Percentiles rank a stretch among this genome's conserved stretches.
phyloP scores from a whole-genome alignment of 1,139 yeast species.

The Insectozyma bohioensis region DNA sequence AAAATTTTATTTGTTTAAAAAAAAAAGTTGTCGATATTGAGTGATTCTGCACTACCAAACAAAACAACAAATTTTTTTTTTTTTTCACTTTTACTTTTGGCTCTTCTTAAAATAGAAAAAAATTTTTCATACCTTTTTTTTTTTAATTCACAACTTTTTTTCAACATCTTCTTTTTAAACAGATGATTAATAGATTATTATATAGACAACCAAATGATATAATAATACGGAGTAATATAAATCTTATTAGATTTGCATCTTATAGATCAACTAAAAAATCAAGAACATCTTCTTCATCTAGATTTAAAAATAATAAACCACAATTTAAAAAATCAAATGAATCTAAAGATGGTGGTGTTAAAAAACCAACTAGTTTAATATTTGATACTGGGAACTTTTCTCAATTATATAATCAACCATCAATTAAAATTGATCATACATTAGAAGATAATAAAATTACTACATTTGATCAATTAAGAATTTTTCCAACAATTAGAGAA shows the following conservation, averaged over 20 bases:
- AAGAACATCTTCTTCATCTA: too few species aligned
- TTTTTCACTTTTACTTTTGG: not conserved
- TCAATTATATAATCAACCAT: constrained; percentile 22
- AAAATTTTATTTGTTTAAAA: too few species aligned
- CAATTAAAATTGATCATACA: constrained; percentile 3
- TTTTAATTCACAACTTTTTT: not conserved
- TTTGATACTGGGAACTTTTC: constrained; percentile 26
- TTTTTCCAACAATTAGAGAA: constrained; percentile 66
- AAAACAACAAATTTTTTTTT: not conserved
- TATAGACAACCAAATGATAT: constrained; percentile 1
- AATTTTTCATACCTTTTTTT: too few species aligned
- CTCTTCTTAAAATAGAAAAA: constrained; percentile 1
- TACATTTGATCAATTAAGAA: constrained; percentile 61
- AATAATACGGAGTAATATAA: constrained; percentile 1
- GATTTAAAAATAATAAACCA: too few species aligned
- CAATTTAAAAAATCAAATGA: too few species aligned
- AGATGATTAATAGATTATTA: not conserved
- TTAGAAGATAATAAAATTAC: constrained; percentile 41
- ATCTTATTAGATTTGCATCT: constrained; percentile 3
- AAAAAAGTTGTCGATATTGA: too few species aligned
- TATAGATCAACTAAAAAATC: too few species aligned
- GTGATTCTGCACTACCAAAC: not conserved
- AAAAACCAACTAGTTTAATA: constrained; percentile 1
- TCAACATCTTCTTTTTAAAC: constrained; percentile 1
- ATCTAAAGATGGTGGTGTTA: too few species aligned